Evolutionary conservation across 2,329 filamentous ascomycete genomes (phyloP), one percentile per base, ranked within the genome.

Genomic region (Aureobasidium sp.): DNA sequence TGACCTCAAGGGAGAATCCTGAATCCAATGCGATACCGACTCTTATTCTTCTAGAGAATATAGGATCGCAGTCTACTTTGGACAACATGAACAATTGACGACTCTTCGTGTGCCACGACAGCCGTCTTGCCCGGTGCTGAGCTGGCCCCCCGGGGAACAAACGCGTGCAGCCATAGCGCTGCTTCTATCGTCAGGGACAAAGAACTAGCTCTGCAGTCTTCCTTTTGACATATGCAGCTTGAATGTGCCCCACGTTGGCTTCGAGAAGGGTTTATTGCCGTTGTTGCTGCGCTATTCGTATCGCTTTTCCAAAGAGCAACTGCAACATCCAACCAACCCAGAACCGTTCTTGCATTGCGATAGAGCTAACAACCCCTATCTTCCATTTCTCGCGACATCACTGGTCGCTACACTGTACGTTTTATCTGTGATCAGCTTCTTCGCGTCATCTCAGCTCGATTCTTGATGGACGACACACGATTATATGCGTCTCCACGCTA

Each of bases 41-140:
- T 31, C 41, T 22, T n/a, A 36, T 45, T n/a, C 37, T 34, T 45
- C 39, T n/a, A 17, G 17, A 45, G 25, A n/a, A 44, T 57, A 34
- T 15, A 45, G 36, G 6, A 44, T 17, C 29, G 17, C 29, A 17
- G 41, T 36, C 53, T 45, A 45, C 51, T 55, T 9, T 31, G 15
- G 37, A 25, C 15, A 37, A 44, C 17, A 57, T 36, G n/a, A 17
- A 25, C n/a, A 11, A 29, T 20, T 29, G 53, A 57, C 39, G 42
- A 44, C 39, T 57, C 53, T 57, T 36, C n/a, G n/a, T 12, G 39
- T 58, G 55, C 55, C 55, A 58, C 55, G 55, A 58, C 55, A 48
- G 55, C 55, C 45, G 29, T 37, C 14, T 58, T 45, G 53, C 41
- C 27, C 53, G n/a, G 45, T 17, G 52, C 39, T 44, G 27, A 55